Base-by-base conservation (phyloP, 108 stramenopile species). In the Aurantiochytrium sp. region DNA sequence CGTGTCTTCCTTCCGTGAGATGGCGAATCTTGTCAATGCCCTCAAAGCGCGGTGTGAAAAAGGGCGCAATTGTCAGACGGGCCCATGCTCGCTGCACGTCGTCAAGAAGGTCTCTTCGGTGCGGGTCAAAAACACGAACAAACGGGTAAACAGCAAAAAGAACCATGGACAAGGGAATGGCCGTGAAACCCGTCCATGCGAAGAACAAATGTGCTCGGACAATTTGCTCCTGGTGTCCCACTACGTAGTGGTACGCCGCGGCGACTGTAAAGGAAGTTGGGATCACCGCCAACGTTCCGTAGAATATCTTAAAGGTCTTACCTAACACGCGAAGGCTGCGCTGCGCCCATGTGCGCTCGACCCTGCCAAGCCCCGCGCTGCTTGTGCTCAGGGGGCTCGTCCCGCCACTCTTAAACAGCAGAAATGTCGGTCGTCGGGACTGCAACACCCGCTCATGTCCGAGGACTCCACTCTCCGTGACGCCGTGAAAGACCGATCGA, bases 181-280 rank as follows among this genome's bases (percentile, higher is more conserved):
- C 35, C n/a, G 44, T 16, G 59, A 43, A 88, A 14, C 87, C 87
- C 12, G 87, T 88, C 87, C 58, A 58, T 16, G 59, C 59, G 4
- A 88, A 88, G 60, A 88, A 88, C 18, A 53, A 6, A 23, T 83
- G 76, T 6, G 76, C 76, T 12, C 76, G 76, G 45, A 83, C 76
- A 21, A 83, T 28, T 23, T 83, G 76, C n/a, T 83, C 76, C 51
- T 21, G 76, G 51, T 83, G 76, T 21, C 76, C 76, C 51, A 83
- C 76, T 0, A 28, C 76, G 23, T 28, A 83, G 76, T 83, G 76
- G 76, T 83, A 83, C 76, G 43, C 76, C 28, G 49, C 76, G 6
- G 76, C 76, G 6, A 83, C 49, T 23, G 76, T 83, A 6, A 83
- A 5, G 19, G 76, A 53, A 14, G 51, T 83, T 12, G 76, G 76